Base-by-base conservation (phyloP, 352 stramenopile species). In the Phytopythium delawarense region DNA sequence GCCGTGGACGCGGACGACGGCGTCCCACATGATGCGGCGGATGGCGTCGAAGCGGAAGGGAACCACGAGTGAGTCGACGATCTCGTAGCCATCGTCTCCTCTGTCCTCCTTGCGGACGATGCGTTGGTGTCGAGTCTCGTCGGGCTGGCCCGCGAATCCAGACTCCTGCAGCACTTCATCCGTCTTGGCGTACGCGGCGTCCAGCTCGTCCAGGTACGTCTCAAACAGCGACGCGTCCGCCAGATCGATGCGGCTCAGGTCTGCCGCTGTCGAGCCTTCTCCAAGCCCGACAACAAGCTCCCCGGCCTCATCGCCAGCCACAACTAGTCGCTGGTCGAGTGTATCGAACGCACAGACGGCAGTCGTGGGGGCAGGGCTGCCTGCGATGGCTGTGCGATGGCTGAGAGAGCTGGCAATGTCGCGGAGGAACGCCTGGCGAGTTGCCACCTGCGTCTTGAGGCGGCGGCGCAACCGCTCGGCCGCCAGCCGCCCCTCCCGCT, bases 141-240 rank as follows among this genome's bases (percentile, higher is more conserved):
- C 55, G 12, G 55, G 39, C 4, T 32, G 54, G 2, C 21, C 7
- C 4, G 13, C n/a, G 21, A 61, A 16, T 11, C 55, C 55, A 7
- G 55, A 61, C 15, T 42, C 40, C 4, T 39, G 55, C 21, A 61
- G 39, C 12, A 75, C 59, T 23, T 65, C 59, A 32, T 75, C 65
- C 9, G 69, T 75, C 49, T 67, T 62, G 0, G 61, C 69, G 39
- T 72, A 60, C 18, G 71, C 65, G 18, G 53, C 53, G n/a, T 75
- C 65, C 6, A 75, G 62, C 45, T 75, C 69, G 35, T 58, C 35
- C 44, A 72, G 55, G 35, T 72, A 75, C 13, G 65, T 67, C 50
- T 65, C 63, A 55, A 75, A 72, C 46, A 75, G 62, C 50, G 65
- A 58, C 25, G 61, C 57, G 23, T 64, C 64, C 57, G 55, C 40